These are phyloP conservation scores for Euphrasia confusa DNA, from an alignment of 257 asterid genomes.

Conservation along the genomic window DNA sequence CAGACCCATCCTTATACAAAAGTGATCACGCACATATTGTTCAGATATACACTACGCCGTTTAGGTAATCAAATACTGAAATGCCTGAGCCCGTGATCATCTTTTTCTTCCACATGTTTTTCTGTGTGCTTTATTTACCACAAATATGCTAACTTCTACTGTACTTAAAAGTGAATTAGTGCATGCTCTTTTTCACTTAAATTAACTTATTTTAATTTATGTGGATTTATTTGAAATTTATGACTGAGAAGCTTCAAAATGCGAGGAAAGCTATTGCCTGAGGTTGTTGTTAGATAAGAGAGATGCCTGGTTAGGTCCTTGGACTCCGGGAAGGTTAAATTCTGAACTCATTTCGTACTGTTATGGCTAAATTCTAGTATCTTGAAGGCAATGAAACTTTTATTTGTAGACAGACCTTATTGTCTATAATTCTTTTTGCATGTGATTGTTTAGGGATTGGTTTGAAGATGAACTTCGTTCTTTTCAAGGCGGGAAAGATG, in stretches of 20 bases:
- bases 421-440: conserved; percentile 12
- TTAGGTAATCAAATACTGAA: conserved; percentile 53
- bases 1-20: conserved; percentile 79
- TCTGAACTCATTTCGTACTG: conserved; percentile 17
- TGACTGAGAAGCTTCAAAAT: conserved; percentile 79
- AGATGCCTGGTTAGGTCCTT: conserved; percentile 99
- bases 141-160: conserved; percentile 16
- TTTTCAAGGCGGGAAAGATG: conserved; percentile 97
- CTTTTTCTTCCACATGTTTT: not conserved
- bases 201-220: conserved; percentile 21
- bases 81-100: conserved; percentile 12
- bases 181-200: conserved; percentile 12
- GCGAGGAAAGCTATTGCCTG: conserved; percentile 92
- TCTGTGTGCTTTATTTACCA: conserved; percentile 6
- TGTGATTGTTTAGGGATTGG: conserved; percentile 64
- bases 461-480: conserved; percentile 96
- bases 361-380: conserved; percentile 10
- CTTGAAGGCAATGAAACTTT: conserved; percentile 19
- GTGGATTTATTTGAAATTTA: conserved; percentile 24
- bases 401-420: conserved; percentile 17
- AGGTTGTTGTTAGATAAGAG: conserved; percentile 88
- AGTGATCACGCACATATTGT: conserved; percentile 74
- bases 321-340: conserved; percentile 94
- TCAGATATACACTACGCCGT: conserved; percentile 85
- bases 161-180: conserved; percentile 16